These are phyloP conservation scores for Danielozyma ontarioensis DNA, from an alignment of 805 yeast species.

Conservation along the genomic window DNA sequence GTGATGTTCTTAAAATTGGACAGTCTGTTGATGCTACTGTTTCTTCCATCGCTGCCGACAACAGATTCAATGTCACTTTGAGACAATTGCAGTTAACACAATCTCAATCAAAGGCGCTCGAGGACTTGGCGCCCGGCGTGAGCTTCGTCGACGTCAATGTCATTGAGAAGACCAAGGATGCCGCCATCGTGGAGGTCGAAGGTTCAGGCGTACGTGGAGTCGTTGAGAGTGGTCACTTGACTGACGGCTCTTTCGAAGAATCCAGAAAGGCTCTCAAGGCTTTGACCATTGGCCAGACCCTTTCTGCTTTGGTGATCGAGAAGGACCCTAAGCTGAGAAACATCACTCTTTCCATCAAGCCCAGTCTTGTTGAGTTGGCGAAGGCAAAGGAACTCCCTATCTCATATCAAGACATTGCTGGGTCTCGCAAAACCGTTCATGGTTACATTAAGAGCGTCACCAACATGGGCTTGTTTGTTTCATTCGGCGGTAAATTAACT, in stretches of 20 bases:
- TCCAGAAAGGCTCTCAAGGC: constrained; percentile 62
- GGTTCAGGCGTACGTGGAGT: constrained; percentile 58
- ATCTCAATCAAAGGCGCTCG: constrained; percentile 42
- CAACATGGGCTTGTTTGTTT: constrained; percentile 75
- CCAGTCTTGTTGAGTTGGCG: constrained; percentile 63
- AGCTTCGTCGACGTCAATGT: constrained; percentile 55
- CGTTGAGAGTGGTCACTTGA: constrained; percentile 65
- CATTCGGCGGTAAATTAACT: constrained; percentile 73
- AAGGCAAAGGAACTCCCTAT: constrained; percentile 49
- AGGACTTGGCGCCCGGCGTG: constrained; percentile 53
- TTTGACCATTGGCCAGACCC: constrained; percentile 54
- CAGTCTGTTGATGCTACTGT: constrained; percentile 77
- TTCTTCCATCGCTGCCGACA: constrained; percentile 47
- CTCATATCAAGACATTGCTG: constrained; percentile 53
- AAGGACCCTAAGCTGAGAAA: constrained; percentile 59
- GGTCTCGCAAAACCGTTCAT: constrained; percentile 41
- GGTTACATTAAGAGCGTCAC: constrained; percentile 81
- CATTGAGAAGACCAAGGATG: constrained; percentile 71
- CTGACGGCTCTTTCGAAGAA: constrained; percentile 72
- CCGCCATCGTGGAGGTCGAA: constrained; percentile 58
- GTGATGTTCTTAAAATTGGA: constrained; percentile 73
- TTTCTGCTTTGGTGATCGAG: constrained; percentile 62
- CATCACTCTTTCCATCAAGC: constrained; percentile 59
- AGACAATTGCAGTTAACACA: constrained; percentile 50
- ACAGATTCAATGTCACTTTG: constrained; percentile 67